These are phyloP conservation scores for Nyctanthes arbortristis DNA, from an alignment of 257 asterid genomes.

Conservation along the genomic window DNA sequence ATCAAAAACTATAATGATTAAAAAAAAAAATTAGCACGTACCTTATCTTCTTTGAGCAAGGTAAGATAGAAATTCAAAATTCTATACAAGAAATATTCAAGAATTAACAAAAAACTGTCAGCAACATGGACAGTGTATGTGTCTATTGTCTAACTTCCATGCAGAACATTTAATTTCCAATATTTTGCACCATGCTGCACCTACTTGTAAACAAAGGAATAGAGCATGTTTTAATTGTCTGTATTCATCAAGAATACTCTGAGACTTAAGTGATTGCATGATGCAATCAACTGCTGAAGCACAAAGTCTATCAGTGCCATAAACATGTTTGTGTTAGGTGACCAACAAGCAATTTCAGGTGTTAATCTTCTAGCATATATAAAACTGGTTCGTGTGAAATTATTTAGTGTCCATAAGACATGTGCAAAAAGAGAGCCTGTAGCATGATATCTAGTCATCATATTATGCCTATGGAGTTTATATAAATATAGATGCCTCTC, in stretches of 20 bases:
- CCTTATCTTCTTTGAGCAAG: not conserved
- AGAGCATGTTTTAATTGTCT: not conserved
- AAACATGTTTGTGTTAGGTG: not conserved
- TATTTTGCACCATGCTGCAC: not conserved
- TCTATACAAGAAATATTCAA: not conserved
- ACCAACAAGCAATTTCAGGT: not conserved
- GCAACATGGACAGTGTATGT: not conserved
- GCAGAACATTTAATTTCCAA: not conserved
- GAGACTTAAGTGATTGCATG: not conserved
- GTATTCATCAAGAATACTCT: not conserved
- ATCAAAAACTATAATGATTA: slow-evolving; percentile 21
- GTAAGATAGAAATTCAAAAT: not conserved
- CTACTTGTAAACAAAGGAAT: not conserved
- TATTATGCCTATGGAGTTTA: not conserved
- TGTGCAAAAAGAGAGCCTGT: slow-evolving; percentile 4
- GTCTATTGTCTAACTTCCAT: not conserved
- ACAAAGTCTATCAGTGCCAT: not conserved
- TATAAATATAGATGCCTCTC: slow-evolving; percentile 5
- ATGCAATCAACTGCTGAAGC: not conserved
- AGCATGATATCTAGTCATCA: not conserved
- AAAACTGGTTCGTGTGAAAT: not conserved
- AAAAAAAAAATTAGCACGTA: slow-evolving; percentile 12
- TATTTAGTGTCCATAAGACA: not conserved
- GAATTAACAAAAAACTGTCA: not conserved
- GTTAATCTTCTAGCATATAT: slow-evolving; percentile 9